Evolutionary conservation across 345 rosid genomes (phyloP).

Genomic region (Syzygium grande): DNA sequence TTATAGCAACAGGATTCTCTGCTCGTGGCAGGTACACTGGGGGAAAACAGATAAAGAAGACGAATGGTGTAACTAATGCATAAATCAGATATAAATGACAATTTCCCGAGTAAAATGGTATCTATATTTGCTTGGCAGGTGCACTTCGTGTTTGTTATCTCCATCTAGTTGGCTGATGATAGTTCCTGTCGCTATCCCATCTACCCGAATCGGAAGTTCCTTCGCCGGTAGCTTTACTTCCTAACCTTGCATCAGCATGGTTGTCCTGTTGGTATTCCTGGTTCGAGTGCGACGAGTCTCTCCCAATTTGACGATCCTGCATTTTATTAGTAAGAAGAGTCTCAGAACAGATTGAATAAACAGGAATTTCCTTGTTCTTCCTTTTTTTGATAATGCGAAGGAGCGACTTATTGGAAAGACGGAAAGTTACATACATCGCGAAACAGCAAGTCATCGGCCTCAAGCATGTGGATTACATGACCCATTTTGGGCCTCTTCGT

Average conservation of each 20-base stretch:
- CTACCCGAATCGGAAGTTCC: slow-evolving; percentile 36
- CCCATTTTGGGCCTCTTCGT: slow-evolving; percentile 97
- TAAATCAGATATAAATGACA: background rate
- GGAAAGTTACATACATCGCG: slow-evolving; percentile 47
- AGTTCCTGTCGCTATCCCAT: slow-evolving; percentile 26
- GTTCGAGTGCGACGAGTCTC: slow-evolving; percentile 25
- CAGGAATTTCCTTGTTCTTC: background rate
- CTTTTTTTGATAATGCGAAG: background rate
- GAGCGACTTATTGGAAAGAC: background rate
- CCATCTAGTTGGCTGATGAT: slow-evolving; percentile 35
- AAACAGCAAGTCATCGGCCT: slow-evolving; percentile 79
- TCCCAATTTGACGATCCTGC: slow-evolving; percentile 38
- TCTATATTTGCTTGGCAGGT: slow-evolving; percentile 20
- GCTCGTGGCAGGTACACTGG: background rate
- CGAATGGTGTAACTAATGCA: background rate
- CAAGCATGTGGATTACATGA: slow-evolving; percentile 97
- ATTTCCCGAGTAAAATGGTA: slow-evolving; percentile 7
- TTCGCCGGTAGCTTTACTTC: slow-evolving; percentile 14
- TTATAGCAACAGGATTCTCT: slow-evolving; percentile 7
- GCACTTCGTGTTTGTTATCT: slow-evolving; percentile 7
- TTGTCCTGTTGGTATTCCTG: slow-evolving; percentile 14
- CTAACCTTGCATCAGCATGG: slow-evolving; percentile 12
- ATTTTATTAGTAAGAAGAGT: background rate
- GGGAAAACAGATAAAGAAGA: background rate
- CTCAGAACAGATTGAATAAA: background rate